A percentile compares a stretch with the other conserved stretches of the same genome.
Evolutionary conservation across 2,329 filamentous ascomycete species (phyloP).

Genomic region (Ophiocordyceps camponoti-floridani): DNA sequence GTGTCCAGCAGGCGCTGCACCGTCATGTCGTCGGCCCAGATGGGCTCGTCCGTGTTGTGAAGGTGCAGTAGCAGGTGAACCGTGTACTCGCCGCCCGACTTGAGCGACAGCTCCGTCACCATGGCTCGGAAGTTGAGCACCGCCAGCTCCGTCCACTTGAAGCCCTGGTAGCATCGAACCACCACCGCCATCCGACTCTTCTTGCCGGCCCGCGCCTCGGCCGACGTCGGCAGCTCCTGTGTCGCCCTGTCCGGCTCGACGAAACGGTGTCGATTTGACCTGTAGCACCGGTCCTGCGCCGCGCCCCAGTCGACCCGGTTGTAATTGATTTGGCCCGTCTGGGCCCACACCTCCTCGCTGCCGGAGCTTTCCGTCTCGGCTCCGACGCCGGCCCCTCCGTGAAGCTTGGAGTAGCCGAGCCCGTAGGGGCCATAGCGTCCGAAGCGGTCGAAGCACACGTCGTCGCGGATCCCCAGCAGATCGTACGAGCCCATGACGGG

Average conservation of each 20-base stretch:
- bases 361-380: constrained; percentile 55
- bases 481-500: constrained; percentile 62
- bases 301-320: constrained; percentile 33
- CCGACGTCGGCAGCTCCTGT: constrained; percentile 11
- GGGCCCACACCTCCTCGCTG: constrained; percentile 38
- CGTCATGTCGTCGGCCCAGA: constrained; percentile 63
- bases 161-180: constrained; percentile 65
- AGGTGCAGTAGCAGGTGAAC: constrained; percentile 77
- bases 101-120: constrained; percentile 58
- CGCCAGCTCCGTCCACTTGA: constrained; percentile 59
- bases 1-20: constrained; percentile 53
- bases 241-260: constrained; percentile 19
- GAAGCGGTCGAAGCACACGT: constrained; percentile 78
- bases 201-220: too few relatives aligned
- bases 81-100: constrained; percentile 65
- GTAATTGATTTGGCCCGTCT: constrained; percentile 38
- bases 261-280: constrained; percentile 47
- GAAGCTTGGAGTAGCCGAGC: constrained; percentile 56
- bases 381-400: constrained; percentile 55
- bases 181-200: constrained; percentile 53
- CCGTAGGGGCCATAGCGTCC: constrained; percentile 74
- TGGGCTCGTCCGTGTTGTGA: constrained; percentile 58
- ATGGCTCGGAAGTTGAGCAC: constrained; percentile 69
- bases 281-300: constrained; percentile 33
- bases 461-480: constrained; percentile 53